Evolutionary conservation across 805 yeast genomes (phyloP).

Genomic region (Ogataea corticis): DNA sequence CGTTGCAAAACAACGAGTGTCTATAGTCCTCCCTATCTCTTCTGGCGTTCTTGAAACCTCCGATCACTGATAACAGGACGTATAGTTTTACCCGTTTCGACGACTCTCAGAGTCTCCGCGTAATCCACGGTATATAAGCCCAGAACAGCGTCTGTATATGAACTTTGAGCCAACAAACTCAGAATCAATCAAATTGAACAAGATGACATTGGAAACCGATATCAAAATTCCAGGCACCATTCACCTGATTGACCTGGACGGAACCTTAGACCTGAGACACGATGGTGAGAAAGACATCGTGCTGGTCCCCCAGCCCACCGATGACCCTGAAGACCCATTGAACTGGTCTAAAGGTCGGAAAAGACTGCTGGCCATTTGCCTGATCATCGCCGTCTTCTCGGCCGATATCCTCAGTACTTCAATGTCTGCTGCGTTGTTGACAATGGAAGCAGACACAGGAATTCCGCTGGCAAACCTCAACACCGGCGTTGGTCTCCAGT

Average conservation of each 20-base stretch:
- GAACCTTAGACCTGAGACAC: slow-evolving; percentile 9
- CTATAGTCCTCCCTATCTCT: too few species aligned
- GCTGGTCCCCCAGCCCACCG: slow-evolving; percentile 34
- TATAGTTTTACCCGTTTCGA: too few species aligned
- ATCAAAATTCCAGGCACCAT: slow-evolving; percentile 44
- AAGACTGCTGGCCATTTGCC: slow-evolving; percentile 37
- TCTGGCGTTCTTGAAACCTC: too few species aligned
- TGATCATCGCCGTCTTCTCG: slow-evolving; percentile 36
- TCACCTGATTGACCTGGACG: slow-evolving; percentile 44
- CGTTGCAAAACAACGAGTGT: too few species aligned
- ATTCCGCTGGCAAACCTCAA: slow-evolving; percentile 31
- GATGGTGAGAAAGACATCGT: slow-evolving; percentile 23
- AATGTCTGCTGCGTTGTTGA: slow-evolving; percentile 28
- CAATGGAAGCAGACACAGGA: slow-evolving; percentile 28
- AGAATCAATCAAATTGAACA: too few species aligned
- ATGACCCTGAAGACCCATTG: slow-evolving; percentile 36
- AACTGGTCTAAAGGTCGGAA: slow-evolving; percentile 27
- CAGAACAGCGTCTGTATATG: too few species aligned
- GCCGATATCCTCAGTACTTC: slow-evolving; percentile 43
- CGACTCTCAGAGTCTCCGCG: too few species aligned
- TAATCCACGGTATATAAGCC: too few species aligned
- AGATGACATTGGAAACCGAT: not conserved
- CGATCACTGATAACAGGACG: too few species aligned
- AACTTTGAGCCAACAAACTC: too few species aligned
- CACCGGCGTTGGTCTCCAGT: slow-evolving; percentile 48